These are phyloP conservation scores for Chaetomidium leptoderma DNA, from an alignment of 495 filamentous ascomycete genomes.

Conservation along the genomic window DNA sequence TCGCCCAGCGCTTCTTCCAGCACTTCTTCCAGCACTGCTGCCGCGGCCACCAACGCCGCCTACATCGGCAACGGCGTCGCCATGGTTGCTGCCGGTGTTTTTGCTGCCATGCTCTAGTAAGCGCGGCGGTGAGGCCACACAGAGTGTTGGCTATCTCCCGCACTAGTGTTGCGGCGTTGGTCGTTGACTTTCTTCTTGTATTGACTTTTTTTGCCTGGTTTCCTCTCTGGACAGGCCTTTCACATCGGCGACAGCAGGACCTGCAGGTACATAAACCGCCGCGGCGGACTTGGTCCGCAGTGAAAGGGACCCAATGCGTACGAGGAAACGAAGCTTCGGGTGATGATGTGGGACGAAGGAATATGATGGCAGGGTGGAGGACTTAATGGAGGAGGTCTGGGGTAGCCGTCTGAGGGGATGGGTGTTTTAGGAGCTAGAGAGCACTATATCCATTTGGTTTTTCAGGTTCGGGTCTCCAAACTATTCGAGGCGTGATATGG, in stretches of 20 bases:
- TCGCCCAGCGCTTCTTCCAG: conserved; percentile 10
- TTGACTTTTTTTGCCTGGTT: conserved; percentile 22
- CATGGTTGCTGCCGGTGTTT: conserved; percentile 32
- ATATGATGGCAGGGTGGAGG: background rate
- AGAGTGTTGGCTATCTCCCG: background rate
- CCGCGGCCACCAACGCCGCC: conserved; percentile 25
- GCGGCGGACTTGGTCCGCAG: conserved; percentile 12
- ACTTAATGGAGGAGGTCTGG: conserved; percentile 2
- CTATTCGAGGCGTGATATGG: background rate
- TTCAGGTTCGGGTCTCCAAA: background rate
- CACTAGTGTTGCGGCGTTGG: conserved; percentile 18
- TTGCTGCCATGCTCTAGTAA: conserved; percentile 34
- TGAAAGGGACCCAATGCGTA: conserved; percentile 22
- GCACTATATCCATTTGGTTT: conserved; percentile 23
- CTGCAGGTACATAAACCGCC: conserved; percentile 24
- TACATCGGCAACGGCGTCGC: conserved; percentile 31
- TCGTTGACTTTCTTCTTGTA: conserved; percentile 33
- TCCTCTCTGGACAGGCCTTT: conserved; percentile 30
- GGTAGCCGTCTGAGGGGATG: background rate
- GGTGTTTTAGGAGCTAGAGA: conserved; percentile 12
- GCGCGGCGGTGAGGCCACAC: background rate
- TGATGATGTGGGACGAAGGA: conserved; percentile 21
- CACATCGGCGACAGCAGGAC: conserved; percentile 20
- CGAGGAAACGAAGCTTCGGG: conserved; percentile 24
- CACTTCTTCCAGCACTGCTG: conserved; percentile 14